Evolutionary conservation across 1,284 basidiomycete genomes (phyloP), one percentile per base, ranked within the genome.

Genomic region (Abortiporus biennis): DNA sequence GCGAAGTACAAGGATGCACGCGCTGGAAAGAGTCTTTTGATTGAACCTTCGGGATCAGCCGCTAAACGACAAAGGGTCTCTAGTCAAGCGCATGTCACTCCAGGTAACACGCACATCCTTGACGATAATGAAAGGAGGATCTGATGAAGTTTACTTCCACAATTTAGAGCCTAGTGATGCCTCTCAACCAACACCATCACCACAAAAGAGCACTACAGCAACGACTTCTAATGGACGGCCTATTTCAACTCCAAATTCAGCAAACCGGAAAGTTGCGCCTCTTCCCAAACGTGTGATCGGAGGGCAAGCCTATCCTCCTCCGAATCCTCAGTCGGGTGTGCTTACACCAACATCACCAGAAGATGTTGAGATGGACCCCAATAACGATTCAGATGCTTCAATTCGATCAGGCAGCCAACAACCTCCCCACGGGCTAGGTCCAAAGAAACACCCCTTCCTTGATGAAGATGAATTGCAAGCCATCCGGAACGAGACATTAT

Each of bases 401-500:
- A n/a, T n/a, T n/a, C n/a, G n/a, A n/a, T n/a, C n/a, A n/a, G n/a
- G n/a, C n/a, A n/a, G n/a, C n/a, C n/a, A n/a, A n/a, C n/a, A n/a
- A n/a, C n/a, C n/a, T n/a, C n/a, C n/a, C n/a, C n/a, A n/a, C n/a
- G n/a, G n/a, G n/a, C n/a, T n/a, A n/a, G n/a, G n/a, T n/a, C n/a
- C n/a, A n/a, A n/a, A n/a, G n/a, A n/a, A n/a, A n/a, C n/a, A n/a
- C n/a, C n/a, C n/a, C n/a, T n/a, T n/a, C n/a, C n/a, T n/a, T n/a
- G n/a, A n/a, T n/a, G 25, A 46, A 32, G 32, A 44, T 20, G 15
- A 47, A 9, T 47, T 53, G 4, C 21, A 19, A 12, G 29, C 11
- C n/a, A 15, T 38, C 12, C 32, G 21, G 24, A 16, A 20, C 11
- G 47, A 50, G 2, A 61, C 56, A 0, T 50, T 72, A 0, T 55